Base-by-base conservation (phyloP, 352 stramenopile genomes). In the Phytophthora citrophthora region DNA sequence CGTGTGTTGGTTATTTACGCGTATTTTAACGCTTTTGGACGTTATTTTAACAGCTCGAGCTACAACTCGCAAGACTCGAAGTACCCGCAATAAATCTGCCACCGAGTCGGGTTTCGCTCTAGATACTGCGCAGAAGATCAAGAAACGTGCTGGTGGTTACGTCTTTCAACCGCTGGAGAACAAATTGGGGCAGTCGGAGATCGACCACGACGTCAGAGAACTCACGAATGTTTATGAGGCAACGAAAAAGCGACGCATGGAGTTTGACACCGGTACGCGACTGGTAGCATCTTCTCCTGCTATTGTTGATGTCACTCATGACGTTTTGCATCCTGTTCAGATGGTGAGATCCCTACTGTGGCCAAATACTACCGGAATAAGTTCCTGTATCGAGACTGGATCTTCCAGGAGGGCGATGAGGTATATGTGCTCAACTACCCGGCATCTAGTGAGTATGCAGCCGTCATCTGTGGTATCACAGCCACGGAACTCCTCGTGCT, bases 381-480 rank as follows among this genome's bases (percentile, higher is more conserved):
- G 56, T 72, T 94, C 34, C 61, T 94, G 44, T 94, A 94, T 49
- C 79, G 75, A 54, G 83, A 93, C 55, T 78, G 64, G 63, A 72
- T 94, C 53, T 88, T 91, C 59, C 79, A 94, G 36, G 83, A 94
- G 60, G 84, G 83, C 52, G 86, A 94, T 54, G 83, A 93, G 41
- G 70, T 94, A 44, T 83, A 81, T 64, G 83, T 93, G 54, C 79
- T 85, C 63, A 80, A 90, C 66, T 74, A 84, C 49, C 65, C 70
- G 44, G 76, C 64, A 11, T 77, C 77, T 16, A 84, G 72, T 61
- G 76, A 79, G 58, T 91, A 91, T 67, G 66, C 78, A 34, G 86
- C 81, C n/a, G 72, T 93, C 48, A 78, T 94, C 43, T 87, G 72
- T 46, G 82, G 77, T 15, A 76, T 93, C 40, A 86, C 86, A 43